Base-by-base conservation (phyloP, 2,329 filamentous ascomycete species). In the Alternaria triticina region DNA sequence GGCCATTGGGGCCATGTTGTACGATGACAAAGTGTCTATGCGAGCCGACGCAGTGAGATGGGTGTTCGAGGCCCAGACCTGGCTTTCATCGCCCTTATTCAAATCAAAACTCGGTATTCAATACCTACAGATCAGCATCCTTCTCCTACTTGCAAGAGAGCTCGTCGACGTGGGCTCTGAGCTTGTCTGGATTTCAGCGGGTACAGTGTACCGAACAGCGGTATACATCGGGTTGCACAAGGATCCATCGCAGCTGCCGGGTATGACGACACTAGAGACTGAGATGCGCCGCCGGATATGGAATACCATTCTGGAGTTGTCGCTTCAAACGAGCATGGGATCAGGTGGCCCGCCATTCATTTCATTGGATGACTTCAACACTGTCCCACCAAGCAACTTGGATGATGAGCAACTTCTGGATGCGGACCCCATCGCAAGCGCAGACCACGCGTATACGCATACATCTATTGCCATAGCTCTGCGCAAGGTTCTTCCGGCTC, bases 11-110 rank as follows among this genome's bases (percentile, higher is more conserved):
- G 83, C 86, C 1, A 77, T 81, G 1, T 78, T 80, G 0, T 83
- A 86, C 59, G 85, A 89, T 55, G 81, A 85, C 0, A 63, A 75
- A 0, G 88, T 86, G 59, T 84, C 83, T 0, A 67, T 88, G 36
- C 83, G 86, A 7, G 55, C 77, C 6, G 79, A 81, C 0, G 87
- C 87, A 0, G 77, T 84, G n/a, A 80, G 76, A 27, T 90, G 87
- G 88, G 77, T 89, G 0, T 85, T 86, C 58, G 86, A 88, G 64
- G 87, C 84, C 0, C 84, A 87, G 47, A 82, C 82, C 0, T 90
- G 86, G 85, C 55, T 86, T 0, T 83, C 84, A 0, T 82, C 83
- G 6, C 88, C 87, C 0, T 79, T 83, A 4, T 85, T 83, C 69
- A 90, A 89, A 63, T 80, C 82, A 0, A 77, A 82, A 0, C 77